These are phyloP conservation scores for Coleophoma eucalyptorum DNA, from an alignment of 2,329 filamentous ascomycete species.

Conservation along the genomic window DNA sequence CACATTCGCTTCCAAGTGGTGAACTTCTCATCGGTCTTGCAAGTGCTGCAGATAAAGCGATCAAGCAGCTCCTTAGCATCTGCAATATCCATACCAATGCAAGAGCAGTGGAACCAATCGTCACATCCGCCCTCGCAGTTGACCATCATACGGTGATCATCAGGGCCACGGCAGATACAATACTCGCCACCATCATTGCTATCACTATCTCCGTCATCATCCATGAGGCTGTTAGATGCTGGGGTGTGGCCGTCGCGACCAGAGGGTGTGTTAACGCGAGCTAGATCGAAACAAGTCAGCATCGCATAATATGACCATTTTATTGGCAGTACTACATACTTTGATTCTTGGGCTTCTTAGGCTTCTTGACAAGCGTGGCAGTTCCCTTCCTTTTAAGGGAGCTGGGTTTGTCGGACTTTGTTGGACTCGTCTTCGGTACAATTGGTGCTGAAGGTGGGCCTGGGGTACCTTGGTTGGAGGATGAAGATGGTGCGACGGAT, in stretches of 20 bases:
- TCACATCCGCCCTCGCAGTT: conserved; percentile 27
- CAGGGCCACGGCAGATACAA: conserved; percentile 26
- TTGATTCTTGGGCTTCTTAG: conserved; percentile 16
- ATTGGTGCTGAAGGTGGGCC: conserved; percentile 9
- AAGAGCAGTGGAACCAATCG: conserved; percentile 29
- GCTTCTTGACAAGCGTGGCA: conserved; percentile 16
- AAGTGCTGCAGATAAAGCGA: conserved; percentile 25
- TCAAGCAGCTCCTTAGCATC: conserved; percentile 26
- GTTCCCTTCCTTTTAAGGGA: conserved; percentile 17
- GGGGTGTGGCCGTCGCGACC: conserved; percentile 12
- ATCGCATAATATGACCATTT: neutral
- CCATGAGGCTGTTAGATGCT: conserved; percentile 2
- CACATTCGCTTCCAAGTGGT: conserved; percentile 29
- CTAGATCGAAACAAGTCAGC: conserved; percentile 1
- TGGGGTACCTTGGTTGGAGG: conserved; percentile 22
- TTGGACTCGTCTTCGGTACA: conserved; percentile 11
- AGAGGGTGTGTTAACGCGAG: conserved; percentile 1
- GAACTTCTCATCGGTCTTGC: conserved; percentile 14
- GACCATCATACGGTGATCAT: conserved; percentile 29
- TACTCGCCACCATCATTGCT: conserved; percentile 28
- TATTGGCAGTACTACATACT: conserved; percentile 7
- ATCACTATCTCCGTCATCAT: conserved; percentile 17
- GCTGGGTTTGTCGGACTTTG: conserved; percentile 16
- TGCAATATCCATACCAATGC: conserved; percentile 21
- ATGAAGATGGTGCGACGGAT: conserved; percentile 11